Percentiles rank a stretch among this genome's conserved stretches.
Evolutionary conservation across 2,329 filamentous ascomycete species (phyloP).

Genomic region (Alternaria sp.): DNA sequence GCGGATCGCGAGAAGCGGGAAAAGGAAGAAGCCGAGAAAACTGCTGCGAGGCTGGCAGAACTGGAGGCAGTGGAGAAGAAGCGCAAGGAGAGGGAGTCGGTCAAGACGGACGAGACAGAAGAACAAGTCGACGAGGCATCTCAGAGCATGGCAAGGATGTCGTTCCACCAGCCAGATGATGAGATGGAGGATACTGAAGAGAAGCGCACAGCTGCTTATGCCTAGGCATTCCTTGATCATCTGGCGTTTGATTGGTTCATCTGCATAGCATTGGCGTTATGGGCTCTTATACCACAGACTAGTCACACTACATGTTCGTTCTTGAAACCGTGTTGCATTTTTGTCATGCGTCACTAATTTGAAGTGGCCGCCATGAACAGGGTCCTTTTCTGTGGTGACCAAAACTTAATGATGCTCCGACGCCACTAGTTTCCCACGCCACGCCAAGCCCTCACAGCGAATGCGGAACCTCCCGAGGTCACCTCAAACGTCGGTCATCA

Average conservation of each 20-base stretch:
- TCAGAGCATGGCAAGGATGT: conserved; percentile 26
- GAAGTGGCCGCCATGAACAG: no score
- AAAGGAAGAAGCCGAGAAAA: conserved; percentile 61
- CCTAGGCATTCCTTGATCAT: conserved; percentile 11
- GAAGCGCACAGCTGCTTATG: conserved; percentile 23
- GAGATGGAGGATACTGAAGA: conserved; percentile 31
- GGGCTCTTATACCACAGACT: conserved; percentile 2
- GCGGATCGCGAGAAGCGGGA: conserved; percentile 80
- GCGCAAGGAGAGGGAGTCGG: conserved; percentile 39
- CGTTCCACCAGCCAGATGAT: conserved; percentile 25
- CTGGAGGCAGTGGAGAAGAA: conserved; percentile 47
- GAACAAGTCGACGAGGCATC: conserved; percentile 30
- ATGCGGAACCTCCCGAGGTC: conserved; percentile 12
- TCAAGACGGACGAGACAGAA: conserved; percentile 8
- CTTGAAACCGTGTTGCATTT: neutral
- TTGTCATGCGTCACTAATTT: neutral
- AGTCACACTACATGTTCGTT: neutral
- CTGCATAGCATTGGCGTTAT: conserved; percentile 35
- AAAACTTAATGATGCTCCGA: neutral
- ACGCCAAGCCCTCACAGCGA: conserved; percentile 18
- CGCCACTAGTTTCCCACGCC: conserved; percentile 19
- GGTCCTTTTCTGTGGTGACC: neutral
- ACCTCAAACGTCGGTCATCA: conserved; percentile 6
- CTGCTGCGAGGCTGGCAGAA: conserved; percentile 57
- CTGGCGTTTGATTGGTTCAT: neutral